phyloP scores from a whole-genome alignment of 208 protist genomes.

The Acanthamoeba castellanii region DNA sequence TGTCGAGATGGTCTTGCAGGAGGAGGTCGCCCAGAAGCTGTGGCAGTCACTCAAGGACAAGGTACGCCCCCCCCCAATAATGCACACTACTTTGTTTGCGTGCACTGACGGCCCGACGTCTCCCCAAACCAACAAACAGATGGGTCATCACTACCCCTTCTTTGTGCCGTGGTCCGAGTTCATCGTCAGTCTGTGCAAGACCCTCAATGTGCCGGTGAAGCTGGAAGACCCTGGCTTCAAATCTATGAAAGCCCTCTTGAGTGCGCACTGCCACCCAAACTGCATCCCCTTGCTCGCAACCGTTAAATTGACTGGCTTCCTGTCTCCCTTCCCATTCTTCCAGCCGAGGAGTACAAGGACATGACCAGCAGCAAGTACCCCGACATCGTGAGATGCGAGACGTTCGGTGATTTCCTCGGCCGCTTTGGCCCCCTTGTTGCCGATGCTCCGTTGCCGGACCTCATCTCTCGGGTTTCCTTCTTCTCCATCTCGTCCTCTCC shows the following conservation, averaged over 20 bases:
- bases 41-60: slow-evolving; percentile 60
- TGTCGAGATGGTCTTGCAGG: slow-evolving; percentile 47
- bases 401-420: slow-evolving; percentile 42
- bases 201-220: neutral
- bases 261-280: neutral
- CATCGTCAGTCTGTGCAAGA: slow-evolving; percentile 16
- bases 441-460: neutral
- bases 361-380: slow-evolving; percentile 43
- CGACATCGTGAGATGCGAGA: slow-evolving; percentile 15
- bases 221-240: neutral
- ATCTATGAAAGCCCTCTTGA: slow-evolving; percentile 17
- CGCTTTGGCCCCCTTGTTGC: slow-evolving; percentile 23
- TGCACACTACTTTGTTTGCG: too few relatives aligned
- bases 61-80: neutral
- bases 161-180: slow-evolving; percentile 45
- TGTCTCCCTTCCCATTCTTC: neutral
- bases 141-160: slow-evolving; percentile 61
- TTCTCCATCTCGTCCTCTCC: neutral
- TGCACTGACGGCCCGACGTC: neutral
- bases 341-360: slow-evolving; percentile 64
- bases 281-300: neutral
- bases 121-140: neutral
- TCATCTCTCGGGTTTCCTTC: neutral
- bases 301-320: neutral
- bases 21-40: slow-evolving; percentile 21